Evolutionary conservation across 441 rosid genomes (phyloP), one percentile per base, ranked within the genome.

Genomic region (Gossypium gossypioides): DNA sequence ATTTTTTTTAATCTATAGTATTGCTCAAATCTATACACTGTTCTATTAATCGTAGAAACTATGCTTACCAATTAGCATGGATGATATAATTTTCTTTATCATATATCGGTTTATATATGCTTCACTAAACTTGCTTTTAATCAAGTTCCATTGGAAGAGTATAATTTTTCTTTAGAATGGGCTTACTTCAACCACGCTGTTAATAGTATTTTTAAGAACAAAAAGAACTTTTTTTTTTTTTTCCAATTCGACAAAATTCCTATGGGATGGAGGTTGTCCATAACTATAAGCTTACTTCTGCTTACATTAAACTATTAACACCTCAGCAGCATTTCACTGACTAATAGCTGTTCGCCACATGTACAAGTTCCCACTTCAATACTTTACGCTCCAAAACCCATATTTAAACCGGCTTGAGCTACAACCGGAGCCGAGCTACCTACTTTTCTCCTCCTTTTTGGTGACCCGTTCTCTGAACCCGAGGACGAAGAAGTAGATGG

Each of bases 361-460:
- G 80, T 75, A 71, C 81, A 51, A 57, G 63, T 46, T 0, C 69
- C 78, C 79, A 78, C 80, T 37, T 75, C 62, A 1, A 15, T n/a
- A 79, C 55, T 74, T 82, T 29, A 75, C 13, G 34, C 48, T 27
- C 44, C 77, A 24, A 64, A 46, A 0, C 52, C 74, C 83, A 74
- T 72, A 69, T 81, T 69, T 71, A 76, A 32, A 32, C 84, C 83
- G 65, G 82, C 72, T 73, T 64, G 71, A n/a, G 72, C 70, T n/a
- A 50, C 72, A 5, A 63, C 46, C 50, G 72, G 57, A 64, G 64
- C 73, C 64, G 78, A 6, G 69, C 44, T 74, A 4, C 22, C 75
- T 62, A 15, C 76, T 76, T 79, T 86, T 78, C 76, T 87, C 78
- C 88, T 78, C 81, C 86, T 83, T 86, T 93, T 93, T 1, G 81